Conservation (phyloP, 257 asterid genomes). For the Cordia subcordata region DNA sequence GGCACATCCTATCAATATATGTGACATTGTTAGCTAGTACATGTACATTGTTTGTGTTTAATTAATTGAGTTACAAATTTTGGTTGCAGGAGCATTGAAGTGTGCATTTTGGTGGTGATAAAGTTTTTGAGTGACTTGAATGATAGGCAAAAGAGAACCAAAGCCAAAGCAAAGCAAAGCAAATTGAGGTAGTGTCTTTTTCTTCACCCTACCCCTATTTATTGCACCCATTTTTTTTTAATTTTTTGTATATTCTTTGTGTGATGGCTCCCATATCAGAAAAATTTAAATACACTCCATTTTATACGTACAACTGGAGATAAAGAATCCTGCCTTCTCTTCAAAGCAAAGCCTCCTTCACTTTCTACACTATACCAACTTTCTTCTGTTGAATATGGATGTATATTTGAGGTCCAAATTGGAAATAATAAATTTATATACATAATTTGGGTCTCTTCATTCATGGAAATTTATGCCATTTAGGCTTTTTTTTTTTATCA, state of each 20-base stretch:
- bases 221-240: slow-evolving; percentile 22
- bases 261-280: slow-evolving; percentile 16
- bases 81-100: slow-evolving; percentile 34
- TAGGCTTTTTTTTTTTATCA: no score
- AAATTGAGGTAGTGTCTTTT: slow-evolving; percentile 31
- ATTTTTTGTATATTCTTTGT: slow-evolving; percentile 11
- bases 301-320: slow-evolving; percentile 29
- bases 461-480: slow-evolving; percentile 1
- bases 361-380: slow-evolving; percentile 18
- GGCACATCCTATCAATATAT: no score
- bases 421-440: slow-evolving; percentile 2
- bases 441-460: slow-evolving; percentile 22
- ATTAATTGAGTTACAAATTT: no score
- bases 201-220: slow-evolving; percentile 14
- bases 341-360: slow-evolving; percentile 67
- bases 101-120: slow-evolving; percentile 33
- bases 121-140: slow-evolving; percentile 42
- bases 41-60: no score
- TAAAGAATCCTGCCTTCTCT: slow-evolving; percentile 56
- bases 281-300: slow-evolving; percentile 12
- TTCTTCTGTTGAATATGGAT: neutral
- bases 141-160: slow-evolving; percentile 35
- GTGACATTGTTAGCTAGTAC: no score
- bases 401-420: neutral
- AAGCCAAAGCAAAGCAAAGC: slow-evolving; percentile 18